phyloP scores from a whole-genome alignment of 1,284 basidiomycete species.

The Cryptococcus sp. region DNA sequence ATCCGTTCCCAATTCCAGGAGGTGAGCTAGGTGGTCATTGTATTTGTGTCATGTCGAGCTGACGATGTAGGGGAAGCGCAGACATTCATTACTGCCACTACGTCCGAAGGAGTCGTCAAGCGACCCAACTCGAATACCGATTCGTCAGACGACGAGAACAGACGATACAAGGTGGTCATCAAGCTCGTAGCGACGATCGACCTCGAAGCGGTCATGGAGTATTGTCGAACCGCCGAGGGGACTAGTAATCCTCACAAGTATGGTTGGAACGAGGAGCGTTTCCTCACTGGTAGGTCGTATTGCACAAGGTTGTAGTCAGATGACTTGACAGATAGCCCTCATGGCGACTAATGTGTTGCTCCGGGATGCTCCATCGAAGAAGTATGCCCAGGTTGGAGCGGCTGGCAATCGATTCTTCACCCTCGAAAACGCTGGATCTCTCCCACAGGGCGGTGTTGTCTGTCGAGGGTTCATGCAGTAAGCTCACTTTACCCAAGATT shows the following conservation, averaged over 20 bases:
- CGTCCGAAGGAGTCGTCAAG: conserved; percentile 28
- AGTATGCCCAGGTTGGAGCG: conserved; percentile 39
- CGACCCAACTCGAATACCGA: conserved; percentile 9
- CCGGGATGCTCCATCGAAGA: conserved; percentile 32
- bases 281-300: neutral
- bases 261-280: conserved; percentile 1
- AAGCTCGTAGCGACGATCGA: conserved; percentile 33
- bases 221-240: conserved; percentile 34
- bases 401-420: conserved; percentile 41
- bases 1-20: conserved; percentile 20
- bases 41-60: conserved; percentile 15
- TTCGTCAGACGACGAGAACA: conserved; percentile 28
- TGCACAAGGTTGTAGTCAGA: conserved; percentile 12
- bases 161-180: conserved; percentile 42
- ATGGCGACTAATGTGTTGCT: conserved; percentile 40
- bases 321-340: conserved; percentile 24
- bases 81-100: conserved; percentile 25
- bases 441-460: conserved; percentile 36
- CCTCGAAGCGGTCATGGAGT: conserved; percentile 35
- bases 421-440: conserved; percentile 17
- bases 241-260: conserved; percentile 23
- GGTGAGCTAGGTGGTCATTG: conserved; percentile 9
- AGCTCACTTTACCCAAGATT: conserved; percentile 2
- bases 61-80: conserved; percentile 30
- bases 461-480: conserved; percentile 44